These are phyloP conservation scores for Cercospora sesami DNA, from an alignment of 2,329 filamentous ascomycete genomes.

Conservation along the genomic window DNA sequence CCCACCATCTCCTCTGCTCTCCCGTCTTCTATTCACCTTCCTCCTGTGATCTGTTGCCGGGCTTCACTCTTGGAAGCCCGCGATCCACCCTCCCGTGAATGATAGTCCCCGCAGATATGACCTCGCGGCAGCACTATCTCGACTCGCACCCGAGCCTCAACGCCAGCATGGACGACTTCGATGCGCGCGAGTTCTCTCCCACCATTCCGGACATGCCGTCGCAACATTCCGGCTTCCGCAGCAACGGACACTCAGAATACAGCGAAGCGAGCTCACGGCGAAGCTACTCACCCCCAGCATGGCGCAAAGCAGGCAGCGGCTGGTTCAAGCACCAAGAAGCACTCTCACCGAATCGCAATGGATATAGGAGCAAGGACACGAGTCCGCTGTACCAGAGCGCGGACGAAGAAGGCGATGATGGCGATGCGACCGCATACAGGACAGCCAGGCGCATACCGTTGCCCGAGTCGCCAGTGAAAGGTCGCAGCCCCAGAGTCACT, in stretches of 20 bases:
- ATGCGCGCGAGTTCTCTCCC: constrained; percentile 55
- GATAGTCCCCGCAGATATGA: constrained; percentile 25
- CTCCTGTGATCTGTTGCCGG: constrained; percentile 2
- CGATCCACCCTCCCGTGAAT: constrained; percentile 17
- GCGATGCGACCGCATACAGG: constrained; percentile 44
- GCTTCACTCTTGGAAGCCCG: constrained; percentile 17
- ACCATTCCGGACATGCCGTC: constrained; percentile 58
- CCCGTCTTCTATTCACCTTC: constrained; percentile 3
- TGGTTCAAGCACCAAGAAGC: constrained; percentile 54
- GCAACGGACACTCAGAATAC: constrained; percentile 47
- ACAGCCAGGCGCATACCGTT: constrained; percentile 52
- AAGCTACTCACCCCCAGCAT: constrained; percentile 67
- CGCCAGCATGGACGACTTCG: constrained; percentile 64
- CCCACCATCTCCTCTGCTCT: constrained; percentile 7
- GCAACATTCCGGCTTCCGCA: constrained; percentile 64
- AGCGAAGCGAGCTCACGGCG: constrained; percentile 51
- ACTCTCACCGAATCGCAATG: constrained; percentile 47
- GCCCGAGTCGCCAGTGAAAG: constrained; percentile 55
- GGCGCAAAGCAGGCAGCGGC: constrained; percentile 59
- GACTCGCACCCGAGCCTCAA: constrained; percentile 58
- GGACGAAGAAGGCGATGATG: constrained; percentile 52
- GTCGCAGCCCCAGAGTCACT: constrained; percentile 38
- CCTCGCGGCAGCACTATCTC: constrained; percentile 27
- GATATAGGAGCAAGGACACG: constrained; percentile 56
- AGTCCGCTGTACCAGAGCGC: constrained; percentile 61